Conservation (phyloP, 1,139 yeast genomes). For the Geotrichum armillariae region DNA sequence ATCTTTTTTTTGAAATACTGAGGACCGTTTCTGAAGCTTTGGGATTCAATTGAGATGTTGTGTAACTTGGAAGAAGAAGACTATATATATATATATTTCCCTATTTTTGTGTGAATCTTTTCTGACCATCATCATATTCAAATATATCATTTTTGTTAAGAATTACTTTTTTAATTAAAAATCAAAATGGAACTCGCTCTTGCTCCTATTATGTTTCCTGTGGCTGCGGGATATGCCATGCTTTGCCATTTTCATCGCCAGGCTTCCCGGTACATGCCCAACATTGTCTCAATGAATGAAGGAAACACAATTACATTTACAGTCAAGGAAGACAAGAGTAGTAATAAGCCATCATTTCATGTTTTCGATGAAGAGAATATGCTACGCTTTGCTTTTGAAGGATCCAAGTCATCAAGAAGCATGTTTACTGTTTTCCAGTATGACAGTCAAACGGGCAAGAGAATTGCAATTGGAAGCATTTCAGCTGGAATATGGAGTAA, state of each 20-base stretch:
- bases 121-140: too few relatives aligned
- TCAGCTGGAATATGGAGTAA: conserved; percentile 63
- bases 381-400: conserved; percentile 6
- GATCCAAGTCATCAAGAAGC: conserved; percentile 12
- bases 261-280: conserved; percentile 57
- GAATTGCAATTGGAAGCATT: conserved; percentile 57
- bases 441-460: conserved; percentile 40
- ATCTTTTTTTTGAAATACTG: too few relatives aligned
- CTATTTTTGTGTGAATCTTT: too few relatives aligned
- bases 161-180: neutral
- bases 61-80: neutral
- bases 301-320: conserved; percentile 43
- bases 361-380: conserved; percentile 50
- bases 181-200: conserved; percentile 49
- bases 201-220: conserved; percentile 60
- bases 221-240: conserved; percentile 54
- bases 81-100: too few relatives aligned
- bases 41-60: neutral
- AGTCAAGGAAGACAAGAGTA: conserved; percentile 55
- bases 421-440: conserved; percentile 9
- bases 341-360: conserved; percentile 56
- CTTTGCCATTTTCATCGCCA: conserved; percentile 59
- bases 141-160: too few relatives aligned
- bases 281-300: conserved; percentile 47
- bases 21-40: too few relatives aligned